Evolutionary conservation across 306 rosid species (phyloP).

Genomic region (Myrica gale): DNA sequence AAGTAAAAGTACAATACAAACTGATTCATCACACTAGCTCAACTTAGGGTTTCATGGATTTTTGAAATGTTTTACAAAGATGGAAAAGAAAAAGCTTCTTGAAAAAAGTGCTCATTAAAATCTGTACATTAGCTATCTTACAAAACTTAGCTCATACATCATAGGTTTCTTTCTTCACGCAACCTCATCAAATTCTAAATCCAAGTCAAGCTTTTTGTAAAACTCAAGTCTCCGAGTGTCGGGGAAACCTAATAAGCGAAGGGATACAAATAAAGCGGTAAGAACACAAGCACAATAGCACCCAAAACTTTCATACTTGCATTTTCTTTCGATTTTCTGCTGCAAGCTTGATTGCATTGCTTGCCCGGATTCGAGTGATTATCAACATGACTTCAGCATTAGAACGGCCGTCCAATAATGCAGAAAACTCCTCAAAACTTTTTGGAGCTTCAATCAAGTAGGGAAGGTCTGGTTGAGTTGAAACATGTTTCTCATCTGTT

Average conservation of each 20-base stretch:
- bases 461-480: slow-evolving; percentile 58
- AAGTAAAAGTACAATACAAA: too few species aligned
- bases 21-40: neutral
- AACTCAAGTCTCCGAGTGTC: neutral
- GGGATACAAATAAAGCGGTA: slow-evolving; percentile 4
- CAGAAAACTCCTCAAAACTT: slow-evolving; percentile 62
- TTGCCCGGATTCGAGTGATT: slow-evolving; percentile 73
- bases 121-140: neutral
- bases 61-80: neutral
- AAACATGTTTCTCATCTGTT: slow-evolving; percentile 36
- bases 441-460: slow-evolving; percentile 88
- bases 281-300: slow-evolving; percentile 20
- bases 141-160: neutral
- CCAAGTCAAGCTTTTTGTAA: neutral
- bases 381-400: slow-evolving; percentile 59
- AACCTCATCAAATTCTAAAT: neutral
- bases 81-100: neutral
- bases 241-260: neutral
- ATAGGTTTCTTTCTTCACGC: neutral
- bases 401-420: slow-evolving; percentile 52
- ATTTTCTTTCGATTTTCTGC: slow-evolving; percentile 86
- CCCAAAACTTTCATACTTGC: slow-evolving; percentile 54
- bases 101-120: neutral
- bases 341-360: slow-evolving; percentile 78
- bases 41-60: neutral